Evolutionary conservation across 495 filamentous ascomycete species (phyloP), one percentile per base, ranked within the genome.

Genomic region (Aspergillus cristatus): DNA sequence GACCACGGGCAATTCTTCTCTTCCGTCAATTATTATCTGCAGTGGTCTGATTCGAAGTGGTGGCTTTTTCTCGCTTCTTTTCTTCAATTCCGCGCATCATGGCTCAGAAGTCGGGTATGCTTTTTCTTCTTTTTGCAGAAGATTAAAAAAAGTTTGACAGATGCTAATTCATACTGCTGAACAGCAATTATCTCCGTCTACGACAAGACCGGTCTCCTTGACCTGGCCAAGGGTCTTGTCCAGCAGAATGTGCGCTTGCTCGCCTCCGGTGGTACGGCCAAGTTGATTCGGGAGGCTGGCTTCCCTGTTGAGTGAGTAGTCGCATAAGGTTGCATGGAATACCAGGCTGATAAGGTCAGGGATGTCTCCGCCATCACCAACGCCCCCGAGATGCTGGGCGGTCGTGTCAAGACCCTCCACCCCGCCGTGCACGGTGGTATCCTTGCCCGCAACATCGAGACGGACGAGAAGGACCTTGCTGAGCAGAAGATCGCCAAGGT

Each of bases 401-500:
- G 93, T 32, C 75, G 93, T 57, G 91, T 97, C 54, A 96, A 97
- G 79, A 96, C 90, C 34, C 81, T 97, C 29, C 89, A 97, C 68
- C 91, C 89, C 10, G 85, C 84, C 25, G 89, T 97, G 31, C 90
- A 97, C 63, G 86, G 86, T 47, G 80, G 81, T 54, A 97, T 98
- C 44, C 84, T 98, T 26, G 89, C 93, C 32, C 82, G 90, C 42
- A 78, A 96, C 58, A 79, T 94, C 36, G 84, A 80, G 37, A 85
- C 87, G 18, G 91, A 98, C 61, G 84, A 94, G 70, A 87, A 93
- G 64, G 91, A 98, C 57, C 81, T 98, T 25, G 86, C 90, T 26
- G 84, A 91, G 58, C 87, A 95, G 68, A 94, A 87, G 65, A 98
- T 98, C 54, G 70, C 82, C 65, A 97, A 96, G 71, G 86, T 98